Percentiles rank a stretch among this genome's conserved stretches.
Conservation (phyloP, 495 filamentous ascomycete species). For the Pseudoneurospora amorphoporcata region DNA sequence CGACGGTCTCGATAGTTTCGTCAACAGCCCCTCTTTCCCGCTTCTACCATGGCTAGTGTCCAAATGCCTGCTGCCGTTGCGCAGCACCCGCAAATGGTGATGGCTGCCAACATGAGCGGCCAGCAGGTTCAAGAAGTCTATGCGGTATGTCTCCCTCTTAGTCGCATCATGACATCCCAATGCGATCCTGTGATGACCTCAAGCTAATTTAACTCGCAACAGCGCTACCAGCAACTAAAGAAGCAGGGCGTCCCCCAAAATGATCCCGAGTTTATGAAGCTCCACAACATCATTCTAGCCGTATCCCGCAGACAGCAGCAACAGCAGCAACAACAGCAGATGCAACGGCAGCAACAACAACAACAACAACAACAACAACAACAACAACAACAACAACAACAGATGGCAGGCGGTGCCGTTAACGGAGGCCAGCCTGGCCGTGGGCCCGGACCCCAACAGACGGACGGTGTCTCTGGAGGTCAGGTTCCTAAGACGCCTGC, state of each 20-base stretch:
- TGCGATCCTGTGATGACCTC: conserved; percentile 1
- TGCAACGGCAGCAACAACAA: conserved; percentile 7
- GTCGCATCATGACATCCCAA: background rate
- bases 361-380: conserved; percentile 20
- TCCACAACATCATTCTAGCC: conserved; percentile 51
- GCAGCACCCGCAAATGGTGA: conserved; percentile 46
- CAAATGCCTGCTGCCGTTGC: conserved; percentile 53
- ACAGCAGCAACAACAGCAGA: conserved; percentile 33
- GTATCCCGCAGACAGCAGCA: conserved; percentile 53
- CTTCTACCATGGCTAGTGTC: conserved; percentile 62
- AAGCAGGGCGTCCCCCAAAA: conserved; percentile 57
- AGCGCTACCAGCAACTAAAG: conserved; percentile 82
- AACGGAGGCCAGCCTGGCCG: conserved; percentile 33
- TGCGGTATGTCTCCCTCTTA: conserved; percentile 35
- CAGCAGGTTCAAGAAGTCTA: conserved; percentile 53
- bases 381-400: conserved; percentile 15
- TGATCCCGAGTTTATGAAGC: conserved; percentile 74
- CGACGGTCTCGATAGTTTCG: conserved; percentile 6
- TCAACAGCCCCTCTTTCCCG: background rate
- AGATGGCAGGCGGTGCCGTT: conserved; percentile 34
- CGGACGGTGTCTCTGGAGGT: background rate
- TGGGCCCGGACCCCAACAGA: conserved; percentile 18
- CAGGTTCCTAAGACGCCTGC: conserved; percentile 28
- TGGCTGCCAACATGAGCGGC: conserved; percentile 47
- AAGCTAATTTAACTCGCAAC: conserved; percentile 24